Base-by-base conservation (phyloP, 257 asterid genomes). In the Gynochthodes officinalis region DNA sequence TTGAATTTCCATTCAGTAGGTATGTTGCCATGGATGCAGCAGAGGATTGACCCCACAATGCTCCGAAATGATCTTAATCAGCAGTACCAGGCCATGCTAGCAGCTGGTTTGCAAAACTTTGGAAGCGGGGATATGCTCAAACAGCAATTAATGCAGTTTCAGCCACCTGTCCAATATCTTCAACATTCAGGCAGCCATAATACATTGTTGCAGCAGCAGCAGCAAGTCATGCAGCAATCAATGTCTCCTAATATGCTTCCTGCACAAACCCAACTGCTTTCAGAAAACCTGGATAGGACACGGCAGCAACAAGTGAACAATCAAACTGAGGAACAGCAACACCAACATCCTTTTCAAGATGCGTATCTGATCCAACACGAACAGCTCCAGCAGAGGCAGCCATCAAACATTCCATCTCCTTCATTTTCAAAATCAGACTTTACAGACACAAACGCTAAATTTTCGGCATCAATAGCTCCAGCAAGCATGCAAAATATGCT, bases 1-100 rank as follows among this genome's bases (percentile, higher is more conserved):
- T 57, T 86, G 80, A 91, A 89, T 67, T 86, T 86, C 68, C 94
- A 84, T 66, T 79, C 98, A 55, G 80, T 73, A 14, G 93, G 97
- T 52, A 86, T 88, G 96, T 72, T 82, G 57, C 97, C 97, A 6
- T 88, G 88, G 92, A 87, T 88, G 93, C 96, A 89, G 78, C 97
- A 94, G 88, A 84, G 96, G 69, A 74, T 84, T 5, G 97, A 91
- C 75, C 92, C 96, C 0, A 59, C 81, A n/a, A 71, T 81, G 84
- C 61, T 82, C 55, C 89, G 87, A 49, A 88, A 79, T 42, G 97
- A 94, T 76, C 86, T 89, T 28, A 81, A 85, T 63, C 96, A 89
- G 86, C 98, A 87, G 65, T 94, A 91, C 73, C 98, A 89, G 82
- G 90, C 94, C 55, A 86, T 91, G 84, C 66, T 91, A 73, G 86